Evolutionary conservation across 108 stramenopile genomes (phyloP).

Genomic region (Cyclotella sp.): DNA sequence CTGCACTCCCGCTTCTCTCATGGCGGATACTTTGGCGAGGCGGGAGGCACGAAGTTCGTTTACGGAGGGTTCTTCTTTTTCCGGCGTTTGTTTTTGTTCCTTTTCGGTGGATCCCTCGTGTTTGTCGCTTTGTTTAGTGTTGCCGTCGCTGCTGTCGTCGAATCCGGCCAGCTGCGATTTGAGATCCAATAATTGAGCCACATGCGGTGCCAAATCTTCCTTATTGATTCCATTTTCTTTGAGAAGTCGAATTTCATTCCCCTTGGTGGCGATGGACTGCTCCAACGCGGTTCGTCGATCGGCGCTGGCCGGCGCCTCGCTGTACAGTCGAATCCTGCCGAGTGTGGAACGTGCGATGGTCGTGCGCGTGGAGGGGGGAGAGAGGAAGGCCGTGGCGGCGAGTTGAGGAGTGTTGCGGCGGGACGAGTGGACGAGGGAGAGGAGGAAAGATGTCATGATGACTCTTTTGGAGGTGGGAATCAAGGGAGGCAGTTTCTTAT

Average conservation of each 20-base stretch:
- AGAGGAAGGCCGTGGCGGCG: constrained; percentile 3
- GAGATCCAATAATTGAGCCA: constrained; percentile 16
- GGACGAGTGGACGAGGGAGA: background rate
- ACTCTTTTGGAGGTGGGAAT: constrained; percentile 6
- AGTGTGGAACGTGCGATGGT: background rate
- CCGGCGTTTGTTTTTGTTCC: constrained; percentile 26
- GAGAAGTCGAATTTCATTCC: constrained; percentile 11
- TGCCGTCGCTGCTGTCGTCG: background rate
- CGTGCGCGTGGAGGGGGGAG: background rate
- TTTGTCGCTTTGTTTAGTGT: background rate
- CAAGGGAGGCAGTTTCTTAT: background rate
- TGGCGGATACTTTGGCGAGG: constrained; percentile 78
- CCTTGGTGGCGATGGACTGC: constrained; percentile 7
- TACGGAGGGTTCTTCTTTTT: constrained; percentile 51
- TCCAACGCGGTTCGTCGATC: constrained; percentile 6
- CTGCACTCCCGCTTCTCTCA: constrained; percentile 80
- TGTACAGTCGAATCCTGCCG: background rate
- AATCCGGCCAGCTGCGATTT: constrained; percentile 13
- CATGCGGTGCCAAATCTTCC: constrained; percentile 24
- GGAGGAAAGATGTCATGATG: constrained; percentile 17
- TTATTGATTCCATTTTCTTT: constrained; percentile 11
- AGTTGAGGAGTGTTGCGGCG: background rate
- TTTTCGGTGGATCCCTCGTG: background rate
- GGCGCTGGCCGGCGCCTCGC: background rate
- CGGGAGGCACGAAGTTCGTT: constrained; percentile 82